phyloP scores from a whole-genome alignment of 257 asterid genomes.

The Anisodus tanguticus region DNA sequence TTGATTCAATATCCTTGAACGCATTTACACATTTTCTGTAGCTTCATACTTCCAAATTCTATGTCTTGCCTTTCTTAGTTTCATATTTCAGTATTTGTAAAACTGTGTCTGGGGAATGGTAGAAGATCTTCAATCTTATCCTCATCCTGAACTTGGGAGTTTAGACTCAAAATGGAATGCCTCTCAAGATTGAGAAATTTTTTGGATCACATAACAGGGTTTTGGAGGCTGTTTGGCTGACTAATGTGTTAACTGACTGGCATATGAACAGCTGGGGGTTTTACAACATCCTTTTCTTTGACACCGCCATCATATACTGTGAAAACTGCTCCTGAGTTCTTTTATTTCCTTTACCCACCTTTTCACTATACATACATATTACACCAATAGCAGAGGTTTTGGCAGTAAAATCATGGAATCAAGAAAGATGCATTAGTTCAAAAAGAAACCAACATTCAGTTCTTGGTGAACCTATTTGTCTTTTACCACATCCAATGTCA shows the following conservation, averaged over 20 bases:
- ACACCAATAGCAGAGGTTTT: neutral
- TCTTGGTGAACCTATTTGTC: neutral
- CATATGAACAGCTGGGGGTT: neutral
- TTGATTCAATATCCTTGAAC: neutral
- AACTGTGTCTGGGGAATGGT: neutral
- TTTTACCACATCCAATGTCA: neutral
- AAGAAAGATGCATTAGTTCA: neutral
- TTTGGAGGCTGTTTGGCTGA: neutral
- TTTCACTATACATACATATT: neutral
- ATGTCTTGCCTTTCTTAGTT: neutral
- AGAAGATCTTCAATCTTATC: neutral
- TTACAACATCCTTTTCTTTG: neutral
- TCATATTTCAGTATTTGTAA: neutral
- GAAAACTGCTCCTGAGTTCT: neutral
- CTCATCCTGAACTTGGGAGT: neutral
- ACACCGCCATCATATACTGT: neutral
- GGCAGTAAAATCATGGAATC: neutral
- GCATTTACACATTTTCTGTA: neutral
- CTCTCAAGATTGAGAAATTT: neutral
- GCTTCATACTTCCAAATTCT: neutral
- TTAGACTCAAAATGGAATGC: neutral
- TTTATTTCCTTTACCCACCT: neutral
- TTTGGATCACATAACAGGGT: neutral
- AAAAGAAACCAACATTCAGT: neutral
- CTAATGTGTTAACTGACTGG: neutral